Conservation (phyloP, 768 basidiomycete genomes). For the Tylopilus sp. region DNA sequence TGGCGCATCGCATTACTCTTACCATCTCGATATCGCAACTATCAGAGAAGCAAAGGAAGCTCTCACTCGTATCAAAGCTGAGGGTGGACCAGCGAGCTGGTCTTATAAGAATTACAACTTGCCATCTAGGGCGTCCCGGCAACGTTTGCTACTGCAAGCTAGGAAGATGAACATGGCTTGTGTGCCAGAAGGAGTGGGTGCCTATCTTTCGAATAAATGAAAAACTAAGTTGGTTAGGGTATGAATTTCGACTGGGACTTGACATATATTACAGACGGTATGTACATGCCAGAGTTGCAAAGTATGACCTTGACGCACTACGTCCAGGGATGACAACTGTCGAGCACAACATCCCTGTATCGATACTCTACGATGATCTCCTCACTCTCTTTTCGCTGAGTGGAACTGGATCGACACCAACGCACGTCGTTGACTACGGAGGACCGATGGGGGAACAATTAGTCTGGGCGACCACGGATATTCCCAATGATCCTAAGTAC, state of each 20-base stretch:
- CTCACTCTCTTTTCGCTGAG: constrained; percentile 59
- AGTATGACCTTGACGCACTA: background rate
- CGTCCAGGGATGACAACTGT: constrained; percentile 69
- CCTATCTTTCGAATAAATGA: background rate
- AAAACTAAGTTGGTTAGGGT: constrained; percentile 35
- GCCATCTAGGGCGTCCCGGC: constrained; percentile 65
- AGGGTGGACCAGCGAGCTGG: constrained; percentile 65
- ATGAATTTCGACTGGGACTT: constrained; percentile 81
- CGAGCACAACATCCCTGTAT: constrained; percentile 67
- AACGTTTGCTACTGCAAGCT: constrained; percentile 60
- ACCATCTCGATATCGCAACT: constrained; percentile 63
- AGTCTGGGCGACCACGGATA: constrained; percentile 62
- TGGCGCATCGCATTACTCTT: constrained; percentile 44
- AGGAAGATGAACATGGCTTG: constrained; percentile 64
- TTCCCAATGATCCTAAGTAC: constrained; percentile 69
- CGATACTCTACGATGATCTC: constrained; percentile 64
- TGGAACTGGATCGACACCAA: constrained; percentile 71
- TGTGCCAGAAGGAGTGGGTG: constrained; percentile 62
- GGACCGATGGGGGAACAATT: constrained; percentile 64
- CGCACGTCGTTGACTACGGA: constrained; percentile 78
- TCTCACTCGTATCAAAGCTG: constrained; percentile 63
- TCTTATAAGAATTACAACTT: constrained; percentile 80
- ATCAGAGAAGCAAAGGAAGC: constrained; percentile 63
- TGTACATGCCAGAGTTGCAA: constrained; percentile 4
- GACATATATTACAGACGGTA: constrained; percentile 77